Evolutionary conservation across 257 asterid species (phyloP).

Genomic region (Thymus mandschuricus): DNA sequence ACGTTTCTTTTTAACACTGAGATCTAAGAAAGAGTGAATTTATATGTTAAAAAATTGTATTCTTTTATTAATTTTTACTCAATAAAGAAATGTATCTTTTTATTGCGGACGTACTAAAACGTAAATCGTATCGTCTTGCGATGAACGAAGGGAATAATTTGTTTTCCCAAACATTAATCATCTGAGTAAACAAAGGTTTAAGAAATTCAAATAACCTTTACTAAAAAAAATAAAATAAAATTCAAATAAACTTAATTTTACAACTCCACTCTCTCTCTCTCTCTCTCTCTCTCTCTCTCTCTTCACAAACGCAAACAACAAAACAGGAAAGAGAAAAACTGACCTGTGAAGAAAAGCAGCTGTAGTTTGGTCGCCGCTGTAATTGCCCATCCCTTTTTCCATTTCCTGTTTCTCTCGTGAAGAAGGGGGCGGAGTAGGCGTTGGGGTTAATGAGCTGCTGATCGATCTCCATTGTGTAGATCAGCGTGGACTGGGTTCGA

Average conservation of each 20-base stretch:
- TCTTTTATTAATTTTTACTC: no score
- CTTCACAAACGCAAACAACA: slow-evolving; percentile 17
- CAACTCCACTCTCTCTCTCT: not conserved
- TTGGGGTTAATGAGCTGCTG: slow-evolving; percentile 13
- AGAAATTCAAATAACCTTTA: not conserved
- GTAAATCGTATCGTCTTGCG: no score
- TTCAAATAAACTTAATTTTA: no score
- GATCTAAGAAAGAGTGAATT: no score
- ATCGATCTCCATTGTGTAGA: slow-evolving; percentile 34
- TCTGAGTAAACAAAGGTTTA: not conserved
- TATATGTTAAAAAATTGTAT: no score
- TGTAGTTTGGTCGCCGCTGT: slow-evolving; percentile 35
- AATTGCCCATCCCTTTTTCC: slow-evolving; percentile 24
- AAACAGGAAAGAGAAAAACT: slow-evolving; percentile 17
- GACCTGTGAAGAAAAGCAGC: slow-evolving; percentile 33
- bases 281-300: not conserved
- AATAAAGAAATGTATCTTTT: no score
- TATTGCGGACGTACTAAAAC: no score
- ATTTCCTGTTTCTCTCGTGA: not conserved
- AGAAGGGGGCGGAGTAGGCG: not conserved
- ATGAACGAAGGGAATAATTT: no score
- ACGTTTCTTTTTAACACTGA: no score
- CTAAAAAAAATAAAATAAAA: no score
- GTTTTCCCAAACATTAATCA: no score
- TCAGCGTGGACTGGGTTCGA: slow-evolving; percentile 38